A percentile compares a stretch with the other conserved stretches of the same genome.
These are phyloP conservation scores for Neckera pumila DNA, from an alignment of 225 moss, liverwort and hornwort genomes.

Conservation along the genomic window DNA sequence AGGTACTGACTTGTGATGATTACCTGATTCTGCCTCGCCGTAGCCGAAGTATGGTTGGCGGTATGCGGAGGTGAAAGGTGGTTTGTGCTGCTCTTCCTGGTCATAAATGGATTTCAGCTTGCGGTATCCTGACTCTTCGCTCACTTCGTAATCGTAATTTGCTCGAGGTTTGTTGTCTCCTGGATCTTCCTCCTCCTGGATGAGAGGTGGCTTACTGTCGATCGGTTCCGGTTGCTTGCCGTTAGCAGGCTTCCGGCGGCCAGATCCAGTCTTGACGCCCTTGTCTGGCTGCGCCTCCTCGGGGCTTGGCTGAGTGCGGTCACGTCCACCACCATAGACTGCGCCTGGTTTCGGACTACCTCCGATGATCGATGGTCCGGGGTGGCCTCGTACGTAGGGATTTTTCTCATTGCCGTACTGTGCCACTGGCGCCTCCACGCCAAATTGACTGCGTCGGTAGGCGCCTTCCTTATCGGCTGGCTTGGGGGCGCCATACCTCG, in stretches of 20 bases:
- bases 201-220: background rate
- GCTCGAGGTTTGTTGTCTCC: background rate
- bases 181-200: background rate
- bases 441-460: conserved; percentile 12
- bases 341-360: conserved; percentile 8
- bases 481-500: conserved; percentile 14
- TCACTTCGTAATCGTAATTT: background rate
- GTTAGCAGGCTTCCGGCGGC: background rate
- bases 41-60: background rate
- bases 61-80: background rate
- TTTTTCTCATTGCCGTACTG: conserved; percentile 27
- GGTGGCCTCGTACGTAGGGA: conserved; percentile 6
- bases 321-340: conserved; percentile 28
- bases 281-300: conserved; percentile 12
- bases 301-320: conserved; percentile 9
- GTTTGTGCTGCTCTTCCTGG: background rate
- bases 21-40: background rate
- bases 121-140: conserved; percentile 6
- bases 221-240: background rate
- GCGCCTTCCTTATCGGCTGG: conserved; percentile 3
- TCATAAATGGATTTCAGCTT: background rate
- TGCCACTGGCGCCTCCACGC: background rate
- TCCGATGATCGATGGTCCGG: background rate
- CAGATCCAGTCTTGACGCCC: conserved; percentile 5
- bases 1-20: background rate